Conservation (phyloP, 768 basidiomycete genomes). For the Serendipita sp. region DNA sequence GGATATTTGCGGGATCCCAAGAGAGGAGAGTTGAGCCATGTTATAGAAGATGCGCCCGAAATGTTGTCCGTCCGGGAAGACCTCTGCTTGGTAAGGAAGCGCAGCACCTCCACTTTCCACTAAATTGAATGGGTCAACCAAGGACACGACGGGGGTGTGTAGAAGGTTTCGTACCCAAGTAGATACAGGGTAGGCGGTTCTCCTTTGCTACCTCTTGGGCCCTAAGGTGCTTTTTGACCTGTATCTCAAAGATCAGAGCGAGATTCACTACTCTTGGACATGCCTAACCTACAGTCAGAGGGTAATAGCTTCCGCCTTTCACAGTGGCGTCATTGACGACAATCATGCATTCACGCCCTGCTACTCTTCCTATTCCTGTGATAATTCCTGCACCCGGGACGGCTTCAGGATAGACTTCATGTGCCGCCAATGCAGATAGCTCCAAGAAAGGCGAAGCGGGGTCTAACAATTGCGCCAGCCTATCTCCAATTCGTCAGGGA, state of each 20-base stretch:
- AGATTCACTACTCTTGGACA: not conserved
- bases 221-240: slow-evolving; percentile 91
- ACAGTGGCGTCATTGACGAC: slow-evolving; percentile 93
- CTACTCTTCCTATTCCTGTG: slow-evolving; percentile 66
- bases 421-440: slow-evolving; percentile 69
- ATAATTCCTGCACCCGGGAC: slow-evolving; percentile 86
- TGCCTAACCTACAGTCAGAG: slow-evolving; percentile 43
- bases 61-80: slow-evolving; percentile 90
- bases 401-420: slow-evolving; percentile 59
- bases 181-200: slow-evolving; percentile 79
- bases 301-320: slow-evolving; percentile 87
- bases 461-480: slow-evolving; percentile 62
- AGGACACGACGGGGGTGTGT: slow-evolving; percentile 6
- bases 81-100: slow-evolving; percentile 80
- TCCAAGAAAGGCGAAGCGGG: slow-evolving; percentile 82
- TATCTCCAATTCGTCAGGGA: slow-evolving; percentile 19
- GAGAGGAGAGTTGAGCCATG: slow-evolving; percentile 91
- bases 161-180: slow-evolving; percentile 50
- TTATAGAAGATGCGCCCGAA: slow-evolving; percentile 97
- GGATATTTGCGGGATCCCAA: slow-evolving; percentile 82
- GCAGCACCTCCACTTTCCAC: slow-evolving; percentile 93
- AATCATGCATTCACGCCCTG: slow-evolving; percentile 71
- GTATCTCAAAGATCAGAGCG: not conserved
- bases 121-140: slow-evolving; percentile 19
- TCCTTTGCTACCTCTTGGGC: slow-evolving; percentile 92